Base-by-base conservation (phyloP, 129 eudicot species). In the Calendula officinalis region DNA sequence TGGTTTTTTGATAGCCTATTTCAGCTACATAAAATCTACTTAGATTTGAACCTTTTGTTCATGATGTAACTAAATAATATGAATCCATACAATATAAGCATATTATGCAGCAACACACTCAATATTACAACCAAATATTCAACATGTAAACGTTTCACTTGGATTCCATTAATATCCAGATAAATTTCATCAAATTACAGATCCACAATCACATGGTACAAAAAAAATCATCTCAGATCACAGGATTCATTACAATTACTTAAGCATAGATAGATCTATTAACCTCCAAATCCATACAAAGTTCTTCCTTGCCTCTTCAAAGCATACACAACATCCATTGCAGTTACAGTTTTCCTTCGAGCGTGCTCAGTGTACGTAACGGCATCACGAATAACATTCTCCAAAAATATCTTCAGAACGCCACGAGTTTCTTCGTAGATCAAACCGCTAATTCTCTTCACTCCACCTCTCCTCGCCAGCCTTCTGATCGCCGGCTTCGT, bases 361-460 rank as follows among this genome's bases (percentile, higher is more conserved):
- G 74, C 74, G 14, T 69, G 74, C 38, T 69, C 74, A 2, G 74
- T 69, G 55, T 69, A 69, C 5, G 74, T 69, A 10, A 69, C 74
- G 2, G 74, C 74, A 30, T 69, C 74, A 3, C 74, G 57, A 32
- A 69, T 69, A 1, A 69, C 74, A 48, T 69, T 69, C 67, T 69
- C 74, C 74, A 69, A 69, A 47, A 69, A 69, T 13, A 69, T 69
- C 74, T 69, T 69, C 42, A 69, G 7, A 2, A 69, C 74, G 1
- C 74, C 74, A 7, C 74, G 74, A 0, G 74, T 57, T 48, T 69
- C 74, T 27, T 69, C 74, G 36, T 69, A 69, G 8, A 69, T 69
- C 38, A 69, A 8, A 3, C 74, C 74, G 14, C 74, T 69, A 12
- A 69, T 69, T 2, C 74, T 56, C 66, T 69, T 69, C 38, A 69